phyloP scores from a whole-genome alignment of 257 asterid species.

The Nicotiana sylvestris region DNA sequence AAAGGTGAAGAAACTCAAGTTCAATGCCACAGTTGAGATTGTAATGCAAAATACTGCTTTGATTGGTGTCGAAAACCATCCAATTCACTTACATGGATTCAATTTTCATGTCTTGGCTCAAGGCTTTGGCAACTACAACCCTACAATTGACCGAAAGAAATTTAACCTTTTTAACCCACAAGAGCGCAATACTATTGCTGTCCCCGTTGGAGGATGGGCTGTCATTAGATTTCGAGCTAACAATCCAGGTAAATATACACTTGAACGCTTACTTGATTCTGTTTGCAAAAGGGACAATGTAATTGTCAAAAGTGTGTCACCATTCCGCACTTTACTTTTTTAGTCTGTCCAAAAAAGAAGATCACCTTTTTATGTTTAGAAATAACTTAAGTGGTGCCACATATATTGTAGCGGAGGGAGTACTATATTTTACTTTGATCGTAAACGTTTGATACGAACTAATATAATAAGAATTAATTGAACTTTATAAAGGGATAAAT shows the following conservation, averaged over 20 bases:
- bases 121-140: conserved; percentile 11
- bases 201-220: conserved; percentile 14
- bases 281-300: conserved; percentile 10
- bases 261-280: not conserved
- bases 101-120: conserved; percentile 14
- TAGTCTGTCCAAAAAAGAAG: too few relatives aligned
- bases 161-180: conserved; percentile 11
- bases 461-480: not conserved
- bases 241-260: not conserved
- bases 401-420: too few relatives aligned
- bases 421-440: too few relatives aligned
- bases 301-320: conserved; percentile 31
- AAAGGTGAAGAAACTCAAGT: conserved; percentile 12
- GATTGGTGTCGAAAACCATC: conserved; percentile 9
- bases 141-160: not conserved
- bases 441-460: not conserved
- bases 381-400: too few relatives aligned
- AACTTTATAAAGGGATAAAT: not conserved
- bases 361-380: too few relatives aligned
- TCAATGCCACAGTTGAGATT: conserved; percentile 10
- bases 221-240: conserved; percentile 14
- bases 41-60: conserved; percentile 11
- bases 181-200: conserved; percentile 12
- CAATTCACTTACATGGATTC: conserved; percentile 15
- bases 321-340: not conserved